Evolutionary conservation across 345 rosid species (phyloP).

Genomic region (Lenwebbia sp.): DNA sequence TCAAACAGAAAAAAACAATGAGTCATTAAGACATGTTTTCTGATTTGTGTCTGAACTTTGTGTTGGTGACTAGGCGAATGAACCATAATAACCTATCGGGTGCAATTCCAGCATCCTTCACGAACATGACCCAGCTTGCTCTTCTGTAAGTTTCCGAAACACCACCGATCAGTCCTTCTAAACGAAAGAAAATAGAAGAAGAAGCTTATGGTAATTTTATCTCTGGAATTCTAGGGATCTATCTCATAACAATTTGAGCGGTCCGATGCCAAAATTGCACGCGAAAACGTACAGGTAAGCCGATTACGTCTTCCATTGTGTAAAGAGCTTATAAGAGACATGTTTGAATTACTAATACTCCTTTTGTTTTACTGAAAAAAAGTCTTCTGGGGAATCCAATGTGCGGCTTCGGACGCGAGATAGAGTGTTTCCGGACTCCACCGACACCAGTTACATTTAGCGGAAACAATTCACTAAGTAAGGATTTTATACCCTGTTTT

Average conservation of each 20-base stretch:
- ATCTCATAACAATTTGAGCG: conserved; percentile 28
- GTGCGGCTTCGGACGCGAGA: conserved; percentile 46
- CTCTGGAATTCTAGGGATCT: conserved; percentile 16
- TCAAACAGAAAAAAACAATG: not conserved
- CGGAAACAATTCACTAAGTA: conserved; percentile 46
- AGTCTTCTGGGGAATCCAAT: conserved; percentile 79
- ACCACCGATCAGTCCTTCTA: not conserved
- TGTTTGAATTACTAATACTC: not conserved
- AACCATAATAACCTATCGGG: conserved; percentile 69
- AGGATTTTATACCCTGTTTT: not conserved
- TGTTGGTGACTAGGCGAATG: conserved; percentile 50
- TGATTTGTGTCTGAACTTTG: not conserved
- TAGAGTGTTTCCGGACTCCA: conserved; percentile 52
- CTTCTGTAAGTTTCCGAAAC: conserved; percentile 49
- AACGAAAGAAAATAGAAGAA: not conserved
- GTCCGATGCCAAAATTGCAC: conserved; percentile 22
- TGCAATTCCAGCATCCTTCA: conserved; percentile 59
- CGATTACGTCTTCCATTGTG: not conserved
- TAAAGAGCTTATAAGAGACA: not conserved
- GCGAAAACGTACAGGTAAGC: conserved; percentile 42
- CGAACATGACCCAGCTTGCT: conserved; percentile 65
- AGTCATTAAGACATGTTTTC: not conserved
- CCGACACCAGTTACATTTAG: conserved; percentile 34
- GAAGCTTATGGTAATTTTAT: not conserved
- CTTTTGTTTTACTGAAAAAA: conserved; percentile 5